A percentile compares a stretch with the other conserved stretches of the same genome.
phyloP scores from a whole-genome alignment of 306 rosid genomes.

The Pueraria montana region DNA sequence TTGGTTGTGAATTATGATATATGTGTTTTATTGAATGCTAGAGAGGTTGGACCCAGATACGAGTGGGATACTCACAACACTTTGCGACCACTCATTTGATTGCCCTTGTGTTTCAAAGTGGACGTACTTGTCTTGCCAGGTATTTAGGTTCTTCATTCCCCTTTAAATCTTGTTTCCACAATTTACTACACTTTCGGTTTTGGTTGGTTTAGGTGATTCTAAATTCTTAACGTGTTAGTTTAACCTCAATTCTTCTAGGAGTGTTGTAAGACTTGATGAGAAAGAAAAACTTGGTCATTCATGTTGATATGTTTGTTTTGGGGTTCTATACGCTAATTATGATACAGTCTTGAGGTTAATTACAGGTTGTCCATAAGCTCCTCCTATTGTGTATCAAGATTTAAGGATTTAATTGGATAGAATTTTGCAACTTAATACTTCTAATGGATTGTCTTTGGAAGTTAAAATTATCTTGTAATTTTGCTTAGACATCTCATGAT shows the following conservation, averaged over 20 bases:
- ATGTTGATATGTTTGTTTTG: conserved; percentile 16
- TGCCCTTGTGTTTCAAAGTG: conserved; percentile 96
- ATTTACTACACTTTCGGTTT: conserved; percentile 19
- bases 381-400: not conserved
- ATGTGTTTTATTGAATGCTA: conserved; percentile 50
- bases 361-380: conserved; percentile 31
- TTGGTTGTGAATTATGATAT: conserved; percentile 24
- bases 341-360: conserved; percentile 19
- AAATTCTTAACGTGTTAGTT: not conserved
- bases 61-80: conserved; percentile 83
- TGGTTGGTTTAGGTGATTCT: conserved; percentile 43
- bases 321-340: not conserved
- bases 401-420: conserved; percentile 12
- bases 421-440: not conserved
- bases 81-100: conserved; percentile 93
- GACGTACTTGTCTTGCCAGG: conserved; percentile 94
- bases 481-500: conserved; percentile 18
- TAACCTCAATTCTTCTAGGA: conserved; percentile 25
- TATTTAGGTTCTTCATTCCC: conserved; percentile 52
- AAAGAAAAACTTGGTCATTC: conserved; percentile 30
- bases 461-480: conserved; percentile 24
- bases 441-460: conserved; percentile 30
- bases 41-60: conserved; percentile 89
- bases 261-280: conserved; percentile 14
- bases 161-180: conserved; percentile 10